Evolutionary conservation across 495 filamentous ascomycete genomes (phyloP), one percentile per base, ranked within the genome.

Genomic region (Saxispiralis lemnorum): DNA sequence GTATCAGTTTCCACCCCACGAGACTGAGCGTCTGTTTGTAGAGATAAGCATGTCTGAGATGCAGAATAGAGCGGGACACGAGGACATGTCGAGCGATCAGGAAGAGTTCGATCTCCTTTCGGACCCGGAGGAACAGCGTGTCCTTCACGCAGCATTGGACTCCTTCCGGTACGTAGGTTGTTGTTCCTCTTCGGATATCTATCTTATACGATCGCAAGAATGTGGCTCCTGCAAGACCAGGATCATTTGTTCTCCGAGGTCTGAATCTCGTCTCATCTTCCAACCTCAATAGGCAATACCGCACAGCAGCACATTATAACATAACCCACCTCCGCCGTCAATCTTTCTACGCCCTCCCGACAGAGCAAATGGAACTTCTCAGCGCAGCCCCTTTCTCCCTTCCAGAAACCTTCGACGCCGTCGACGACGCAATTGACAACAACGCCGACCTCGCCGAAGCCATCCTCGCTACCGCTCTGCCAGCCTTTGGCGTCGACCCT

Each of bases 321-420:
- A 75, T 76, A 33, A 96, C 92, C 15, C 88, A 96, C 59, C 71
- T 81, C 11, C 75, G 92, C 7, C 77, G 89, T 10, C 85, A 84
- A 59, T 71, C 79, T 9, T 95, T 96, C 69, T 96, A 93, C 57
- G 76, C 83, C 12, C 67, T 97, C n/a, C 83, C 88, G 1, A 71
- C 75, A 24, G 62, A 66, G 1, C 87, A 97, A 51, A 86, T 83
- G 75, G 66, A 79, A 49, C 63, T 89, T 52, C 76, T 97, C 2
- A 72, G 83, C 0, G 68, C 70, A 28, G 74, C 79, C 1, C 88
- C 86, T 1, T 89, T 94, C 65, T 81, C 75, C 38, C 74, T 87
- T 41, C 66, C 93, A 10, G 69, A 82, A 15, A 81, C 74, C 6
- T 72, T 97, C 28, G 71, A 75, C 44, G 66, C 66, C 20, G 72